These are phyloP conservation scores for Candida coleopterorum DNA, from an alignment of 805 yeast species.

Conservation along the genomic window DNA sequence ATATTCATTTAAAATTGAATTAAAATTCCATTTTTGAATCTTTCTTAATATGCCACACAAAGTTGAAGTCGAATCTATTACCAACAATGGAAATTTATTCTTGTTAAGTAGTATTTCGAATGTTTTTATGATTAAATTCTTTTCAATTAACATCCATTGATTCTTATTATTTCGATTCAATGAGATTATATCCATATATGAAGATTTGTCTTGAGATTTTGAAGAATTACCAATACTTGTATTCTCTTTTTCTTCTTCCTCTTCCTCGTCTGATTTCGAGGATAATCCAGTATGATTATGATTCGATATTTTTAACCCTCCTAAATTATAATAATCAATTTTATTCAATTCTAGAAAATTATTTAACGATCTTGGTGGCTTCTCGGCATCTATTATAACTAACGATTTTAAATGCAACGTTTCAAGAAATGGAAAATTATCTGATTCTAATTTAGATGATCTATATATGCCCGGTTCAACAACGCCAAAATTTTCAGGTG, in stretches of 20 bases:
- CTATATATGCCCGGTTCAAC: conserved; percentile 85
- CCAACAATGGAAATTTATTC: conserved; percentile 59
- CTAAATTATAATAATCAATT: conserved; percentile 48
- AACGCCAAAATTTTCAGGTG: conserved; percentile 88
- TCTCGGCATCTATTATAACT: conserved; percentile 76
- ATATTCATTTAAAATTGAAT: conserved; percentile 81
- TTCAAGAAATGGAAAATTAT: conserved; percentile 71
- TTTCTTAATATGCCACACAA: conserved; percentile 77
- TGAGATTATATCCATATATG: conserved; percentile 19
- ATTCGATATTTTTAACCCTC: conserved; percentile 37
- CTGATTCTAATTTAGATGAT: conserved; percentile 72
- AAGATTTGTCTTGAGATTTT: not conserved
- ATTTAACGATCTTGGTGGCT: conserved; percentile 68
- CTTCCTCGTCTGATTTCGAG: conserved; percentile 20
- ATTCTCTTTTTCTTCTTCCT: conserved; percentile 14
- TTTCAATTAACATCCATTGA: conserved; percentile 75
- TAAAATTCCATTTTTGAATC: conserved; percentile 84
- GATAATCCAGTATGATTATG: conserved; percentile 29
- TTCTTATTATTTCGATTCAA: conserved; percentile 34
- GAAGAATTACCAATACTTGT: not conserved
- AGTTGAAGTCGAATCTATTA: conserved; percentile 77
- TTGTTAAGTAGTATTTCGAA: conserved; percentile 63
- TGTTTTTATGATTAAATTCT: conserved; percentile 57
- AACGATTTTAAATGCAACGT: conserved; percentile 67
- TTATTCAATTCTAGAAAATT: conserved; percentile 57